These are phyloP conservation scores for Diplocarpon rosae DNA, from an alignment of 2,329 filamentous ascomycete species.

Conservation along the genomic window DNA sequence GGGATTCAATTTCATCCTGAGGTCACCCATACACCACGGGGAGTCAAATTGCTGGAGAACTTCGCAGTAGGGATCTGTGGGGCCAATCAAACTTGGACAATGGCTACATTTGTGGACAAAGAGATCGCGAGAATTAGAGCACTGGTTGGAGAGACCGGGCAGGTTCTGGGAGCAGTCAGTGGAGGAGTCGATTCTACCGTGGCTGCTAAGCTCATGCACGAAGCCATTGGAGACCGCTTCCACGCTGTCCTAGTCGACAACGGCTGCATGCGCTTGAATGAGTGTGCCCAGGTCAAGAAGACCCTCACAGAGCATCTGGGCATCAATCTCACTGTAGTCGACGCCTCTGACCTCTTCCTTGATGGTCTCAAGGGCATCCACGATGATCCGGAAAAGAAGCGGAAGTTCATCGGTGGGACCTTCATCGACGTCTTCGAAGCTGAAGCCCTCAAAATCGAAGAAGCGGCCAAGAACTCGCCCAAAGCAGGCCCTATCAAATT, in stretches of 20 bases:
- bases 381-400: conserved; percentile 72
- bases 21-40: conserved; percentile 60
- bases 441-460: conserved; percentile 65
- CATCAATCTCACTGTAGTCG: conserved; percentile 82
- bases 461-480: conserved; percentile 52
- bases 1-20: conserved; percentile 66
- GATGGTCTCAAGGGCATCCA: conserved; percentile 60
- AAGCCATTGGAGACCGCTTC: conserved; percentile 74
- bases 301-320: conserved; percentile 69
- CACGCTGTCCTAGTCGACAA: conserved; percentile 79
- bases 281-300: conserved; percentile 71
- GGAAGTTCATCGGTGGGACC: conserved; percentile 75
- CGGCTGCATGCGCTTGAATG: conserved; percentile 73
- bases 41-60: conserved; percentile 64
- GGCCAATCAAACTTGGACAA: conserved; percentile 68
- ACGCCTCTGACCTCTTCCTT: conserved; percentile 72
- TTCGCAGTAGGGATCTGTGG: conserved; percentile 77
- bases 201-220: conserved; percentile 65
- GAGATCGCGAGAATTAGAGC: conserved; percentile 73
- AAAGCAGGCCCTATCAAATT: conserved; percentile 69
- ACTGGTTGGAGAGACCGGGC: conserved; percentile 69
- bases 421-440: conserved; percentile 79
- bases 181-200: conserved; percentile 89
- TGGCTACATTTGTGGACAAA: conserved; percentile 71
- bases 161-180: conserved; percentile 68